Evolutionary conservation across 345 rosid genomes (phyloP).

Genomic region (Ceriops tagal): DNA sequence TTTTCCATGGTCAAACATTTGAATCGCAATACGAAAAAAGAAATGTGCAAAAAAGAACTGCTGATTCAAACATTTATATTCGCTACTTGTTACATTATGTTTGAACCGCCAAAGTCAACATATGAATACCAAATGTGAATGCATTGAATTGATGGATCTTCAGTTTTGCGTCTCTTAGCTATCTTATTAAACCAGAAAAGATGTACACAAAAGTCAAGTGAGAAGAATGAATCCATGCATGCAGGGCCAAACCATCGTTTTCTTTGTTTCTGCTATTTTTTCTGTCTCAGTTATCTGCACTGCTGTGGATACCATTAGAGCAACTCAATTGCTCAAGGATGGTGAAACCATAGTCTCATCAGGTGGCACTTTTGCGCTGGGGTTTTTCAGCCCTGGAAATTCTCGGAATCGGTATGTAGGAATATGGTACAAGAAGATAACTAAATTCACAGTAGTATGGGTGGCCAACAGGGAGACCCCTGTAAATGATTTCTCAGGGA

Average conservation of each 20-base stretch:
- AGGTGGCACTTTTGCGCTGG: constrained; percentile 19
- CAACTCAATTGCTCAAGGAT: background rate
- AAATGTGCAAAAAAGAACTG: no score
- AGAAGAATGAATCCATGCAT: background rate
- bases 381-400: constrained; percentile 17
- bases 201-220: background rate
- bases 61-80: no score
- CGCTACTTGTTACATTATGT: no score
- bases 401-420: constrained; percentile 13
- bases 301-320: background rate
- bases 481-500: constrained; percentile 9
- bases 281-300: background rate
- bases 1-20: no score
- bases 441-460: constrained; percentile 18
- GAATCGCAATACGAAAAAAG: no score
- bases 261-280: background rate
- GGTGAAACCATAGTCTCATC: constrained; percentile 9
- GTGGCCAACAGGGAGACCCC: constrained; percentile 24
- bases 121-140: no score
- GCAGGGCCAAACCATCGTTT: background rate
- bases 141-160: no score
- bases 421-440: constrained; percentile 19
- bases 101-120: no score
- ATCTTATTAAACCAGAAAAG: no score
- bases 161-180: no score